Base-by-base conservation (phyloP, 2,329 filamentous ascomycete species). In the Aureobasidium vineae region DNA sequence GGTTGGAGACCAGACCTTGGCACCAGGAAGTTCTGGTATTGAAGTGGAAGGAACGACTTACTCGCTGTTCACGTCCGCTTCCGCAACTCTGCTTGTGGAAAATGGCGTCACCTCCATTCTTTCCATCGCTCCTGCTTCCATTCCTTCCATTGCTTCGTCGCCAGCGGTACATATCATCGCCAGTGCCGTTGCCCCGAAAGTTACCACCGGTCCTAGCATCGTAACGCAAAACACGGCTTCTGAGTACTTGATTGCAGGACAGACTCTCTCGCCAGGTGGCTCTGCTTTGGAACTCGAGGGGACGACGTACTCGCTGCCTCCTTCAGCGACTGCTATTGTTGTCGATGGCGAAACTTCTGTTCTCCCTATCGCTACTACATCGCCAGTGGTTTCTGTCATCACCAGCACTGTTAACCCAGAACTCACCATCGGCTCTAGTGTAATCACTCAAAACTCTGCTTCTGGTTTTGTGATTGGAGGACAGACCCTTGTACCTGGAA, bases 271-370 rank as follows among this genome's bases (percentile, higher is more conserved):
- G n/a, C 33, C 65, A 10, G 65, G 68, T 15, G 56, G 60, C 3
- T 50, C 68, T 6, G 66, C 64, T 2, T 45, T 70, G 8, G 61
- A 61, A 7, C 33, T 59, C 19, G 43, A 33, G 41, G 69, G 68
- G 1, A 70, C 67, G 23, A 70, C 68, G 1, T 65, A 68, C 49
- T 68, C 66, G 8, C 57, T 70, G 5, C 45, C 64, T 36, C 16
- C 52, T 40, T 53, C 56, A 73, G 86, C 56, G 4, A 31, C 19
- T 23, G n/a, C n/a, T 21, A n/a, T 60, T 2, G 2, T 43, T 7
- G 38, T 38, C 5, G 26, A 61, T 19, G 57, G 41, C 0, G 10
- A 19, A 0, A 38, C 57, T 23, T 16, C 28, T n/a, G 33, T 19
- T 33, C 16, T 59, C 1, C 15, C 40, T 5, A 1, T 31, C 5